A percentile compares a stretch with the other conserved stretches of the same genome.
These are phyloP conservation scores for Tinospora cordifolia DNA, from an alignment of 164 flowering plant genomes.

Conservation along the genomic window DNA sequence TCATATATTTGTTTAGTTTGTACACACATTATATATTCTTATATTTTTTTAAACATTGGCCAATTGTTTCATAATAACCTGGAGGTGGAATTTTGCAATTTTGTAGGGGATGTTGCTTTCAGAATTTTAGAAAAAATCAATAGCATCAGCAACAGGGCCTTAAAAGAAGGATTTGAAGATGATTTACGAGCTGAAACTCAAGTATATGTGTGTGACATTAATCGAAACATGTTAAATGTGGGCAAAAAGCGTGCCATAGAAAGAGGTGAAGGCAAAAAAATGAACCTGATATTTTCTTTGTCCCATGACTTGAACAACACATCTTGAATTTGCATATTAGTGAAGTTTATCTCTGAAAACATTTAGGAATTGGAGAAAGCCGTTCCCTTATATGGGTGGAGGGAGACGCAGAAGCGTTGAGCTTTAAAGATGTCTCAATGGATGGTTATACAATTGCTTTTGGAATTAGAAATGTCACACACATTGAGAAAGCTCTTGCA, in stretches of 20 bases:
- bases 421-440: slow-evolving; percentile 69
- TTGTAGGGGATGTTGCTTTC: slow-evolving; percentile 93
- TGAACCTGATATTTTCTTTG: slow-evolving; percentile 1
- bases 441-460: slow-evolving; percentile 98
- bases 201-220: slow-evolving; percentile 89
- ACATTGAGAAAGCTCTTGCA: slow-evolving; percentile 80
- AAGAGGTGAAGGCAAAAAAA: slow-evolving; percentile 49
- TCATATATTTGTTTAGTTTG: background rate
- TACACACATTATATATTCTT: background rate
- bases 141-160: slow-evolving; percentile 45
- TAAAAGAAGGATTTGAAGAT: slow-evolving; percentile 42
- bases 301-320: background rate
- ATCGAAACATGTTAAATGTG: slow-evolving; percentile 84
- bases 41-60: background rate
- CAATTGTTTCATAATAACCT: background rate
- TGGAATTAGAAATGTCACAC: slow-evolving; percentile 97
- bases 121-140: slow-evolving; percentile 61
- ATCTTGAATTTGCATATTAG: background rate
- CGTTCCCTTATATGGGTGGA: slow-evolving; percentile 80
- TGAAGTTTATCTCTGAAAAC: slow-evolving; percentile 1
- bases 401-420: slow-evolving; percentile 95
- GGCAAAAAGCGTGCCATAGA: slow-evolving; percentile 79
- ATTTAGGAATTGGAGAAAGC: slow-evolving; percentile 52
- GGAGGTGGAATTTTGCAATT: slow-evolving; percentile 6
- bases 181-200: slow-evolving; percentile 54